Base-by-base conservation (phyloP, 192 early-diverging fungal genomes). In the Coemansia sp. region DNA sequence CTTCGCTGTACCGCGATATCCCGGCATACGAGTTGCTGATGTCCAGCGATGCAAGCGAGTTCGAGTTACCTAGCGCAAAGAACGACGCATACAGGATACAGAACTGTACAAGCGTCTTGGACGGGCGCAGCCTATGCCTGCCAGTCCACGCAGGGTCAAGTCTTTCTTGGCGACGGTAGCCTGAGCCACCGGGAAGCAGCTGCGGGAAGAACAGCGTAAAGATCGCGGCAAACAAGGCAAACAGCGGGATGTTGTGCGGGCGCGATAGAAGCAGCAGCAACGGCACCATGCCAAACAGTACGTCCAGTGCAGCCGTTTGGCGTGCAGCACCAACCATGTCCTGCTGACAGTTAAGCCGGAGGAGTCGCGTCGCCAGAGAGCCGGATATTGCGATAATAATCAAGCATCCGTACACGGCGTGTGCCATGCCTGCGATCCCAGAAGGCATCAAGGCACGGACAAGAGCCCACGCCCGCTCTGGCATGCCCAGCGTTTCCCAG, bases 11-110 rank as follows among this genome's bases (percentile, higher is more conserved):
- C 6, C 78, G 79, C 45, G 87, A 81, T 34, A 93, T 87, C 5
- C 92, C 92, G 5, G 88, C 85, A 63, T 93, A 93, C 3, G 90
- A 87, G 57, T 89, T 89, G 64, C 90, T 89, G 21, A 93, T 76
- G 53, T 93, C 92, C n/a, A 92, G 77, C 11, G 90, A 89, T 1
- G 92, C 89, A 21, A 93, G 88, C 6, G 90, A 89, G 67, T 93
- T 93, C 0, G 90, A 89, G 73, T 91, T 91, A 20, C 90, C 92
- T 33, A 88, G 83, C 7, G 83, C 52, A 60, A 88, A 93, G 45
- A 93, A 93, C 18, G 91, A 86, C 2, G 82, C 73, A 23, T 83
- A 57, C 9, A 74, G 39, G 11, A 89, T 76, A 20, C 75, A 83
- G 49, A 87, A 72, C 24, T 71, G 72, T 53, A 87, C 64, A 6